A percentile compares a stretch with the other conserved stretches of the same genome.
phyloP scores from a whole-genome alignment of 495 filamentous ascomycete genomes.

The Evernia prunastri region DNA sequence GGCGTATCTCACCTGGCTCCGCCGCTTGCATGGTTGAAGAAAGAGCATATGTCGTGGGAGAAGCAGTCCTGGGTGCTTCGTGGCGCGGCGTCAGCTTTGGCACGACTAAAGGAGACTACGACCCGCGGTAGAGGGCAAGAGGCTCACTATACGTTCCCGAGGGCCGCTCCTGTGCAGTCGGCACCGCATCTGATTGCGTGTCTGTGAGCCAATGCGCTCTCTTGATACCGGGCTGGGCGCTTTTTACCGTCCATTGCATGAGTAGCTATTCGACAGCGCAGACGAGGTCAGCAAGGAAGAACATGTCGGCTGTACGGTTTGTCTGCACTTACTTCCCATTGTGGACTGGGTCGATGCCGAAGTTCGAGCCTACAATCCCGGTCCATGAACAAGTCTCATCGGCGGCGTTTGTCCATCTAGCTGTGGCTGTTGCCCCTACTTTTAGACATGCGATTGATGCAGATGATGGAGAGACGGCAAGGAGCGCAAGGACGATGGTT shows the following conservation, averaged over 20 bases:
- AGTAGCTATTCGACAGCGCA: conserved; percentile 13
- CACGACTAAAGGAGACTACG: too few relatives aligned
- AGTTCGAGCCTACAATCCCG: conserved; percentile 23
- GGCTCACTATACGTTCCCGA: conserved; percentile 24
- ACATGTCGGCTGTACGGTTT: background rate
- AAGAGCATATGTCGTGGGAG: conserved; percentile 25
- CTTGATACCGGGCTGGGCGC: too few relatives aligned
- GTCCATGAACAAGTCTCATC: conserved; percentile 19
- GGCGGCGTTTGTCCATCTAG: conserved; percentile 17
- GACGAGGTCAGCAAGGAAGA: background rate
- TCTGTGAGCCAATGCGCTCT: background rate
- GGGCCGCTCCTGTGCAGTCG: conserved; percentile 16
- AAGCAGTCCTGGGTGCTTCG: conserved; percentile 26
- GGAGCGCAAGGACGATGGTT: background rate
- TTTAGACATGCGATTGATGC: conserved; percentile 19
- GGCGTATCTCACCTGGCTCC: conserved; percentile 16
- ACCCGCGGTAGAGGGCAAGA: background rate
- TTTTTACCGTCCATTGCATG: conserved; percentile 24
- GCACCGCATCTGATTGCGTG: conserved; percentile 20
- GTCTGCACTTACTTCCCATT: conserved; percentile 17
- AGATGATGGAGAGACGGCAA: background rate
- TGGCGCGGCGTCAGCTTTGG: background rate
- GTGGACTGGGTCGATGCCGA: conserved; percentile 17
- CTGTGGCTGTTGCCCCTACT: conserved; percentile 17
- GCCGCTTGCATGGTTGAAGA: conserved; percentile 24